Evolutionary conservation across 345 rosid species (phyloP), one percentile per base, ranked within the genome.

Genomic region (Kernera saxatilis): DNA sequence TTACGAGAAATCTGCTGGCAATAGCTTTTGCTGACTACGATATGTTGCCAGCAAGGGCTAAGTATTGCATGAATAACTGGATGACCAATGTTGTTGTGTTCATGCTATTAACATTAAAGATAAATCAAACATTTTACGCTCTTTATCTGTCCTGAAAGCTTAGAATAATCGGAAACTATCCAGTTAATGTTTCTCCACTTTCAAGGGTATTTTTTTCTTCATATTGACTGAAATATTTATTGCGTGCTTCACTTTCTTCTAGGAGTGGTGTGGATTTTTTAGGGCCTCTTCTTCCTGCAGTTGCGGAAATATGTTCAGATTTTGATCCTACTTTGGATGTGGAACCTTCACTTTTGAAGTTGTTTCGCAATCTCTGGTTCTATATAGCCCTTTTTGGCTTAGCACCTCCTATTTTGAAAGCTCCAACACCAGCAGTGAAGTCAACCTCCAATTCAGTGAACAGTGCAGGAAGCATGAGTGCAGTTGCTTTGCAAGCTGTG

Each of bases 211-310:
- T 30, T 26, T 68, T 52, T 21, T 72, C 33, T 74, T 51, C 27
- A 39, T 70, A 57, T 44, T 74, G 69, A 51, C 44, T 53, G 13
- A 22, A 58, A 37, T 48, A 15, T 21, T 50, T 22, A 49, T 51
- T 53, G 63, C 29, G 23, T 63, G 54, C 23, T 69, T 67, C 61
- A 36, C 69, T 23, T 64, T 48, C 14, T 70, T 85, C 70, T 85
- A 95, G 99, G 88, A 92, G 97, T 78, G 99, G 99, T 81, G 96
- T 97, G 67, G 99, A 92, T 75, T 90, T 89, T 80, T 65, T 92
- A 80, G 99, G 99, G 19, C 98, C 98, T 60, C 81, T 94, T 54
- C 96, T 94, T 77, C 96, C 97, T 77, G 96, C 99, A 72, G 96
- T 94, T 71, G 97, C 98, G 59, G 97, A 89, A 84, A 86, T 94